A percentile compares a stretch with the other conserved stretches of the same genome.
These are phyloP conservation scores for Bruguiera sexangula DNA, from an alignment of 345 rosid genomes.

Conservation along the genomic window DNA sequence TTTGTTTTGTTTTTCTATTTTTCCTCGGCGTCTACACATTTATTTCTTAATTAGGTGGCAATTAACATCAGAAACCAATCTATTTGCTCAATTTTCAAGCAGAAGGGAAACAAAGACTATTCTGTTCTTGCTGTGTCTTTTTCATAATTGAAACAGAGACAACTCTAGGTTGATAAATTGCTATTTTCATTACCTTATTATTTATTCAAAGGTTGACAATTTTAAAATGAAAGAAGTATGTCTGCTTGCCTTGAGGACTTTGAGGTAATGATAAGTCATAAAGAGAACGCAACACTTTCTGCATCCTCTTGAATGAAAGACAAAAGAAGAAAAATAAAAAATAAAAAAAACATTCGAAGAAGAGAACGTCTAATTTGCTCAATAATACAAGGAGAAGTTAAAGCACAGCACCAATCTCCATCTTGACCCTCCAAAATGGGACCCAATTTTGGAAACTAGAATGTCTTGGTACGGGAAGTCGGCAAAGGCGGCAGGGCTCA, in stretches of 20 bases:
- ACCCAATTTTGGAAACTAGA: slow-evolving; percentile 21
- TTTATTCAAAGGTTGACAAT: too few relatives aligned
- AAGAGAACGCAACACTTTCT: background rate
- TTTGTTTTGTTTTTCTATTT: too few relatives aligned
- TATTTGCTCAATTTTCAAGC: too few relatives aligned
- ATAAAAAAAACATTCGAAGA: background rate
- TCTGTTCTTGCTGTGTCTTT: too few relatives aligned
- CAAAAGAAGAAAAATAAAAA: slow-evolving; percentile 1
- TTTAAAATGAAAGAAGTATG: background rate
- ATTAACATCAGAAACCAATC: too few relatives aligned
- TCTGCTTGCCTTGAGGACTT: background rate
- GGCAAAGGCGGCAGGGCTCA: slow-evolving; percentile 6
- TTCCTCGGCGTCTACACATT: too few relatives aligned
- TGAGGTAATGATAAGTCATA: background rate
- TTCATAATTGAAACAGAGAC: too few relatives aligned
- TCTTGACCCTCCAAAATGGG: slow-evolving; percentile 15
- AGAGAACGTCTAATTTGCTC: slow-evolving; percentile 5
- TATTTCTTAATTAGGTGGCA: too few relatives aligned
- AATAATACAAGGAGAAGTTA: slow-evolving; percentile 23
- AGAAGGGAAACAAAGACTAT: too few relatives aligned
- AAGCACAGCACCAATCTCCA: slow-evolving; percentile 22
- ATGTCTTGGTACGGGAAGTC: slow-evolving; percentile 32
- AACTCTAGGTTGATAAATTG: too few relatives aligned
- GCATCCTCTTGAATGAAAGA: slow-evolving; percentile 7
- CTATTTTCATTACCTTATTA: too few relatives aligned